Percentiles rank a stretch among this genome's conserved stretches.
These are phyloP conservation scores for Fusarium tanahbumbuense DNA, from an alignment of 2,329 filamentous ascomycete genomes.

Conservation along the genomic window DNA sequence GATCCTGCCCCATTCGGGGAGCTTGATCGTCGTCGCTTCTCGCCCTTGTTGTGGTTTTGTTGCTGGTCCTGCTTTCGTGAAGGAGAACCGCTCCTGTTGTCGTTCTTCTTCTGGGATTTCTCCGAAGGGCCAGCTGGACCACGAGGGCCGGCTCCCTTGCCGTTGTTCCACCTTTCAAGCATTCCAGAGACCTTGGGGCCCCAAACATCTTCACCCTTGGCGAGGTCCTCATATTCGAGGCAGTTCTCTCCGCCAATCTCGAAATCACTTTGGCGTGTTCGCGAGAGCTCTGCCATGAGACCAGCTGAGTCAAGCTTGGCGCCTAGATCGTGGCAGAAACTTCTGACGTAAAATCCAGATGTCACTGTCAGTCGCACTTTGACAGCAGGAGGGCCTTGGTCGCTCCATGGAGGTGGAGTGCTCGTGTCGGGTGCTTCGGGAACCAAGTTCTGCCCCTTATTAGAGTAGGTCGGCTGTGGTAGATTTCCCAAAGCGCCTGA, in stretches of 20 bases:
- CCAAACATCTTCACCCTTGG: conserved; percentile 83
- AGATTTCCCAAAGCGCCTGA: conserved; percentile 67
- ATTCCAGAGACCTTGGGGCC: conserved; percentile 73
- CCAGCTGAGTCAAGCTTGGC: conserved; percentile 82
- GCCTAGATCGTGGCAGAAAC: conserved; percentile 91
- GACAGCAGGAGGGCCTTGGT: conserved; percentile 77
- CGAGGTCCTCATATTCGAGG: conserved; percentile 81
- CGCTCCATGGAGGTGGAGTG: conserved; percentile 67
- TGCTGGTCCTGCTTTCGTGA: conserved; percentile 32
- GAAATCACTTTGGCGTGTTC: conserved; percentile 85
- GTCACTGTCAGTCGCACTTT: conserved; percentile 91
- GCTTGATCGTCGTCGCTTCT: conserved; percentile 50
- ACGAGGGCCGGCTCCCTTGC: conserved; percentile 40
- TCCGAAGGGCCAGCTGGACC: conserved; percentile 37
- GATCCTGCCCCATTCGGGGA: conserved; percentile 39
- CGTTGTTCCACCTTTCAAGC: conserved; percentile 58
- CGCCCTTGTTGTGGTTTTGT: conserved; percentile 28
- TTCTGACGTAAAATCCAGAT: conserved; percentile 96
- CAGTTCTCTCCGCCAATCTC: conserved; percentile 75
- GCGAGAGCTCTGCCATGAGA: conserved; percentile 86
- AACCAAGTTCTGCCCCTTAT: conserved; percentile 64
- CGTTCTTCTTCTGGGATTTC: conserved; percentile 41
- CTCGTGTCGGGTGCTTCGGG: conserved; percentile 59
- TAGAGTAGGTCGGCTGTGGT: conserved; percentile 56
- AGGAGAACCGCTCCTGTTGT: conserved; percentile 20